Evolutionary conservation across 2,329 filamentous ascomycete species (phyloP).

Genomic region (Endoconidiophora laricicola): DNA sequence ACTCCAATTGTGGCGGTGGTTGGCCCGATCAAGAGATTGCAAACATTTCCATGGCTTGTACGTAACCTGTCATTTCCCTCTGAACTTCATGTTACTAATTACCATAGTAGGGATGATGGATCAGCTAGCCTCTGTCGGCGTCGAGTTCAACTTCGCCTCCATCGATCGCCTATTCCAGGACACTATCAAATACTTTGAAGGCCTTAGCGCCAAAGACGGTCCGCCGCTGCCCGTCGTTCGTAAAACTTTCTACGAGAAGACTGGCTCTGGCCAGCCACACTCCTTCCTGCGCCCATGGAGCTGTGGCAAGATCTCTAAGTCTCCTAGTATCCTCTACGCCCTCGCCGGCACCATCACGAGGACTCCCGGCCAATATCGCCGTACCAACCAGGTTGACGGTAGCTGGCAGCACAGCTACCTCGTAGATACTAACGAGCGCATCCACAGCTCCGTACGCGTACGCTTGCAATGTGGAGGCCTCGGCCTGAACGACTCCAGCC

Average conservation of each 20-base stretch:
- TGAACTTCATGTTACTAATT: not conserved
- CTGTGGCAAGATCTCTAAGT: slow-evolving; percentile 28
- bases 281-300: slow-evolving; percentile 28
- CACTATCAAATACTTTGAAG: slow-evolving; percentile 19
- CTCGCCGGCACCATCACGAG: slow-evolving; percentile 27
- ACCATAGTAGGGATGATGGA: slow-evolving; percentile 35
- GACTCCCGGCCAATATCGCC: slow-evolving; percentile 32
- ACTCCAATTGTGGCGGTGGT: slow-evolving; percentile 55
- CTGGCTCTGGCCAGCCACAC: not conserved
- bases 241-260: slow-evolving; percentile 17
- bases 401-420: slow-evolving; percentile 24
- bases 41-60: slow-evolving; percentile 25
- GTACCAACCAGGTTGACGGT: slow-evolving; percentile 26
- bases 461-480: slow-evolving; percentile 34
- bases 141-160: slow-evolving; percentile 29
- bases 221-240: slow-evolving; percentile 30
- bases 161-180: slow-evolving; percentile 17
- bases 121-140: slow-evolving; percentile 33
- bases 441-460: slow-evolving; percentile 38
- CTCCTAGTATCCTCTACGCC: slow-evolving; percentile 25
- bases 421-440: slow-evolving; percentile 35
- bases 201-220: slow-evolving; percentile 28
- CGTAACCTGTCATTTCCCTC: slow-evolving; percentile 11
- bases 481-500: slow-evolving; percentile 29
- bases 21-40: slow-evolving; percentile 33